phyloP scores from a whole-genome alignment of 129 eudicot species.

The Heracleum sosnowskyi region DNA sequence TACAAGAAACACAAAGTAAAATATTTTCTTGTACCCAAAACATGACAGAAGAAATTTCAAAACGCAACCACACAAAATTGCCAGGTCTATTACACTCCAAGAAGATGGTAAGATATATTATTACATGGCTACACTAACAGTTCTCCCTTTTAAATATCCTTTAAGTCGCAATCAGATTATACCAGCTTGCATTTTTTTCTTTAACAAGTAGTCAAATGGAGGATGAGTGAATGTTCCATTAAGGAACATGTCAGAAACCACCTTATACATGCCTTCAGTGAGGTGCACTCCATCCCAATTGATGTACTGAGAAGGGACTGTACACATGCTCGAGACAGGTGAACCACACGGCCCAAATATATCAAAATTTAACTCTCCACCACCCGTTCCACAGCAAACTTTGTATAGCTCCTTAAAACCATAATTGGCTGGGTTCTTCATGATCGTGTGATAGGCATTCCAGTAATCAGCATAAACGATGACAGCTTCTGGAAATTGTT shows the following conservation, averaged over 20 bases:
- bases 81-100: background rate
- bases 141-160: background rate
- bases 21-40: background rate
- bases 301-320: conserved; percentile 51
- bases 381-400: conserved; percentile 69
- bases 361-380: conserved; percentile 50
- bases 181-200: conserved; percentile 29
- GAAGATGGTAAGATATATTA: background rate
- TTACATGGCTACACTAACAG: background rate
- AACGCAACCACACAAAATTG: background rate
- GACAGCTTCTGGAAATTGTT: conserved; percentile 36
- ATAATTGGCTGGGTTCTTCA: conserved; percentile 38
- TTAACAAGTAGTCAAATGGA: conserved; percentile 39
- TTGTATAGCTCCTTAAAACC: conserved; percentile 71
- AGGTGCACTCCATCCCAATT: conserved; percentile 95
- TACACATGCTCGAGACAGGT: conserved; percentile 44
- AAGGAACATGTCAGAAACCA: conserved; percentile 36
- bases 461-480: conserved; percentile 66
- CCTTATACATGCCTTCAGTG: conserved; percentile 77
- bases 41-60: background rate
- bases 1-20: background rate
- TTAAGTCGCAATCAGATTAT: conserved; percentile 6
- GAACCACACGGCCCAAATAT: conserved; percentile 52
- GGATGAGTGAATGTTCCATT: conserved; percentile 47
- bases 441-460: conserved; percentile 39